These are phyloP conservation scores for Tolypocladium ovalisporum DNA, from an alignment of 2,329 filamentous ascomycete genomes.

Conservation along the genomic window DNA sequence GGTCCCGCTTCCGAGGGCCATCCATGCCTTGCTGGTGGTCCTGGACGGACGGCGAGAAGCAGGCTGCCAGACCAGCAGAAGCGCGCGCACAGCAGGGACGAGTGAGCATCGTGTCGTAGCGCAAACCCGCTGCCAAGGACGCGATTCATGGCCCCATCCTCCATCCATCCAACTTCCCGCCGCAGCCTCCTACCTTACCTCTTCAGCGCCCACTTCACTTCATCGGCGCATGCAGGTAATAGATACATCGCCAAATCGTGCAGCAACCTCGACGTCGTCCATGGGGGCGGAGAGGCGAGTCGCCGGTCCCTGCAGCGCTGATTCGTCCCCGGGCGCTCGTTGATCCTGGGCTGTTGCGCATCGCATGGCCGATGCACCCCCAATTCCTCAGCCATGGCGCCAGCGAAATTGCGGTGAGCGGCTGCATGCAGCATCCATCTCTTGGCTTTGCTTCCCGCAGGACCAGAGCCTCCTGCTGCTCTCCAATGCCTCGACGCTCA, in stretches of 20 bases:
- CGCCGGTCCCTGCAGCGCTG: background rate
- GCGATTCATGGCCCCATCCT: background rate
- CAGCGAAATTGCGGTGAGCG: background rate
- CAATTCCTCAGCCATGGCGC: background rate
- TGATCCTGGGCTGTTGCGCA: background rate
- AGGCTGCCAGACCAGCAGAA: background rate
- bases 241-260: background rate
- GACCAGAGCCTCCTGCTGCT: background rate
- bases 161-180: background rate
- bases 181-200: background rate
- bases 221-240: background rate
- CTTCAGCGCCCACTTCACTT: background rate
- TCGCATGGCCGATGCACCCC: background rate
- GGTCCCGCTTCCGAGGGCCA: background rate
- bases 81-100: too few species aligned
- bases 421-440: background rate
- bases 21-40: background rate
- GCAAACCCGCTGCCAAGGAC: too few species aligned
- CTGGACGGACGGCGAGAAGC: background rate
- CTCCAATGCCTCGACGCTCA: background rate
- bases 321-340: background rate
- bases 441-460: background rate
- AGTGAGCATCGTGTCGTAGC: too few species aligned
- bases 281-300: background rate
- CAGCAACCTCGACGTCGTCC: background rate